Percentiles rank a stretch among this genome's conserved stretches.
These are phyloP conservation scores for Magnaporthiopsis rhizophila DNA, from an alignment of 2,329 filamentous ascomycete genomes.

Conservation along the genomic window DNA sequence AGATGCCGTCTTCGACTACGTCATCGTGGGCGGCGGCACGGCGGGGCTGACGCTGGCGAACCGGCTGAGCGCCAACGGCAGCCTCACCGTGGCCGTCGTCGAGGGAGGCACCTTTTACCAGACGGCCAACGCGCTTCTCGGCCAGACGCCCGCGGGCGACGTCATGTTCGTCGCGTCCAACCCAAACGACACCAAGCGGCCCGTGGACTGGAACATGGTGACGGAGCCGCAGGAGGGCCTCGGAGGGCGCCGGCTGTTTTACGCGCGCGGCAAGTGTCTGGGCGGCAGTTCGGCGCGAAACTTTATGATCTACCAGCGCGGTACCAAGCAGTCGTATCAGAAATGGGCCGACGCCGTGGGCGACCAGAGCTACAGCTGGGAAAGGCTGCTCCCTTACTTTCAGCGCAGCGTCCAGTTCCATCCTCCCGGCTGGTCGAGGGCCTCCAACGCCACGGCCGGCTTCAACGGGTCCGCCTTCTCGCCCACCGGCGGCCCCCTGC, in stretches of 20 bases:
- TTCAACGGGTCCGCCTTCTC: constrained; percentile 21
- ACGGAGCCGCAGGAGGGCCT: constrained; percentile 19
- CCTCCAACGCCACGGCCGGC: constrained; percentile 17
- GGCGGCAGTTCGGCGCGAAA: constrained; percentile 22
- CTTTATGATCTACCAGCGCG: constrained; percentile 21
- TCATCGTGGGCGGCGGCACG: constrained; percentile 29
- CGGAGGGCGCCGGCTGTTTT: constrained; percentile 23
- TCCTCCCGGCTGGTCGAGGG: constrained; percentile 1
- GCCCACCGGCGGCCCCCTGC: constrained; percentile 17
- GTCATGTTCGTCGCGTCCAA: constrained; percentile 3
- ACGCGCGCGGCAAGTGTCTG: constrained; percentile 27
- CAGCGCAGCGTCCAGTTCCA: constrained; percentile 18
- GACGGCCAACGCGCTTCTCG: constrained; percentile 15
- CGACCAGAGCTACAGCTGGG: constrained; percentile 21
- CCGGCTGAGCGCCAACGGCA: constrained; percentile 23
- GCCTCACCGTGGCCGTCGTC: constrained; percentile 26
- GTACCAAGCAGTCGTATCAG: constrained; percentile 16
- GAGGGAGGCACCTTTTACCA: constrained; percentile 29
- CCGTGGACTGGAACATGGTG: constrained; percentile 23
- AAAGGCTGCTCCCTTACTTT: constrained; percentile 24
- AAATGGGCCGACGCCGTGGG: constrained; percentile 24
- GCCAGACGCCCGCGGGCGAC: constrained; percentile 13
- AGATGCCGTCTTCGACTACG: background rate
- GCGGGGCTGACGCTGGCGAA: constrained; percentile 26
- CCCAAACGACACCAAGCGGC: constrained; percentile 11